Evolutionary conservation across 2,329 filamentous ascomycete genomes (phyloP), one percentile per base, ranked within the genome.

Genomic region (Penicillium olsonii): DNA sequence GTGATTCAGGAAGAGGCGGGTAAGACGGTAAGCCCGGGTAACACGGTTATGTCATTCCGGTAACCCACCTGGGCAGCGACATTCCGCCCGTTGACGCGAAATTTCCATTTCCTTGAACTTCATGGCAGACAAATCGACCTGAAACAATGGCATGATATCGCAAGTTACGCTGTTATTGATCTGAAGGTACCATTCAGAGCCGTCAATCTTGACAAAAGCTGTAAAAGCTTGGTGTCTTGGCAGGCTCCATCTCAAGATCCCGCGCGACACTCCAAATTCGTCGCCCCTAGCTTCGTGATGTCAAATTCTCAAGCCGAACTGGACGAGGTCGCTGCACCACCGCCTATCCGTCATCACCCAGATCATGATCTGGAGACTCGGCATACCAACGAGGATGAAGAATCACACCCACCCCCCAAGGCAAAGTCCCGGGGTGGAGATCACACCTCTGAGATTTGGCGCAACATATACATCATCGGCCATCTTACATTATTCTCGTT

Each of bases 51-150:
- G 39, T 42, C 39, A 42, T 29, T 24, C 26, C 26, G 11, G 24
- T 11, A 4, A n/a, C n/a, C 12, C 12, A 31, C 12, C 11, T n/a
- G 26, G 7, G 26, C 87, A 29, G 8, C 26, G 5, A 29, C 26
- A 29, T 29, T 29, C 26, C 26, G n/a, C n/a, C n/a, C n/a, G n/a
- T n/a, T n/a, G n/a, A n/a, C n/a, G n/a, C n/a, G n/a, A n/a, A n/a
- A n/a, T n/a, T n/a, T 29, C 26, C 3, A 29, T 11, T 29, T 29
- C 26, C 11, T 26, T 26, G 24, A 2, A 26, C 24, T 26, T 26
- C 24, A 11, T 26, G 24, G 7, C 11, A 26, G 11, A 26, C 24
- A 10, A 29, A 11, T 29, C 14, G 5, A n/a, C n/a, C n/a, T n/a
- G n/a, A n/a, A n/a, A n/a, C n/a, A n/a, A n/a, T n/a, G n/a, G n/a